A percentile compares a stretch with the other conserved stretches of the same genome.
These are phyloP conservation scores for Lachancea quebecensis DNA, from an alignment of 805 yeast species.

Conservation along the genomic window DNA sequence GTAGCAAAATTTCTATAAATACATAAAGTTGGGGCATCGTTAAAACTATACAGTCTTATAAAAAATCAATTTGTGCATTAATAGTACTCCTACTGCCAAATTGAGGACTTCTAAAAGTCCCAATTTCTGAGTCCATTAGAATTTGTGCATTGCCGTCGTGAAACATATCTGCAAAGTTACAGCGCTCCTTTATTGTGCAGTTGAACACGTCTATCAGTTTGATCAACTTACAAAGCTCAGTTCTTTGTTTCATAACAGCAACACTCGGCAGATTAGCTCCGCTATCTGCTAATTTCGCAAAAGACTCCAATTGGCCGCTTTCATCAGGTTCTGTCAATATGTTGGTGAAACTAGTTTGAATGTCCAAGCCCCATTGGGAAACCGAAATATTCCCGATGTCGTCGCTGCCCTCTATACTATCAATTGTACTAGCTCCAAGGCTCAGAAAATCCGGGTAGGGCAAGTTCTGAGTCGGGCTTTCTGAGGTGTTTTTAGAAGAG, in stretches of 20 bases:
- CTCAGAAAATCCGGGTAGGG: not conserved
- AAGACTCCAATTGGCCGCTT: too few species aligned
- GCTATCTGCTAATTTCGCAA: too few species aligned
- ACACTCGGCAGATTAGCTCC: not conserved
- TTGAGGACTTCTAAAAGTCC: constrained; percentile 6
- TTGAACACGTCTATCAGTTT: constrained; percentile 19
- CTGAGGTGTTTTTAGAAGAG: not conserved
- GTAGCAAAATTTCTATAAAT: not conserved
- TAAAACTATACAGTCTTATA: not conserved
- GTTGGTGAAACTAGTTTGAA: too few species aligned
- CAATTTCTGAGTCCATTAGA: constrained; percentile 21
- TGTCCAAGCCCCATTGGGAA: too few species aligned
- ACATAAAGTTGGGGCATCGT: not conserved
- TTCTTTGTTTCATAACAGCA: constrained; percentile 11
- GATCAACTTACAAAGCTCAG: constrained; percentile 15
- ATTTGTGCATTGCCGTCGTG: constrained; percentile 9
- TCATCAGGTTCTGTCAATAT: too few species aligned
- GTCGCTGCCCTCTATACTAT: not conserved
- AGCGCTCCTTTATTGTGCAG: constrained; percentile 23
- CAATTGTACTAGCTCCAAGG: not conserved
- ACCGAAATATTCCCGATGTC: too few species aligned
- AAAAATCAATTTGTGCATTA: constrained; percentile 4
- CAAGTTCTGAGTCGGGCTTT: not conserved
- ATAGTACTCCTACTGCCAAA: not conserved
- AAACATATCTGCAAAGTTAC: constrained; percentile 18